These are phyloP conservation scores for Cercophora sp. DNA, from an alignment of 495 filamentous ascomycete genomes.

Conservation along the genomic window DNA sequence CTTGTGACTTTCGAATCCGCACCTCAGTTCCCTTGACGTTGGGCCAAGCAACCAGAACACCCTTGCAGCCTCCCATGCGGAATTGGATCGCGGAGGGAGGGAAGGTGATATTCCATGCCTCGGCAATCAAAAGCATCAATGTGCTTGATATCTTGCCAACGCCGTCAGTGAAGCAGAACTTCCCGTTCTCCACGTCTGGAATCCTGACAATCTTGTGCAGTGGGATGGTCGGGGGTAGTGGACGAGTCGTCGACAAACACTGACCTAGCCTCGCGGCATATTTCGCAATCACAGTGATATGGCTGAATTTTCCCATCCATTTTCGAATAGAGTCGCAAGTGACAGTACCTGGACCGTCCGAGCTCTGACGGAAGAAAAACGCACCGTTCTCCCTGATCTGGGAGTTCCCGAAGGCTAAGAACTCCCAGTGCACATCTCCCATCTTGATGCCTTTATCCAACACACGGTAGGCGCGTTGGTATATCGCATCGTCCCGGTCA, in stretches of 20 bases:
- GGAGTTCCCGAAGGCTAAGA: constrained; percentile 92
- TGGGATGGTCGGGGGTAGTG: constrained; percentile 49
- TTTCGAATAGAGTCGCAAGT: constrained; percentile 71
- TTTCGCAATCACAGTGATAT: constrained; percentile 77
- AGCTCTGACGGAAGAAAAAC: constrained; percentile 65
- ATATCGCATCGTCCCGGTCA: constrained; percentile 63
- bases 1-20: constrained; percentile 74
- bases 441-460: constrained; percentile 76
- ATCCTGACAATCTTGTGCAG: constrained; percentile 45
- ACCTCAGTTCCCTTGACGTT: constrained; percentile 59
- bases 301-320: constrained; percentile 84
- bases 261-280: constrained; percentile 85
- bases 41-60: constrained; percentile 70
- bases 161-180: constrained; percentile 79
- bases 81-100: constrained; percentile 86
- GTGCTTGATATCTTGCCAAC: constrained; percentile 86
- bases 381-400: constrained; percentile 91
- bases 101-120: constrained; percentile 55
- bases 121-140: constrained; percentile 64
- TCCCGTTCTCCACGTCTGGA: constrained; percentile 62
- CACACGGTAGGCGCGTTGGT: constrained; percentile 65
- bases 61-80: constrained; percentile 87
- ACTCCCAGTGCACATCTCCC: constrained; percentile 77
- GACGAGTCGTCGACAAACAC: constrained; percentile 89
- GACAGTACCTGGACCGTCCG: constrained; percentile 47